phyloP scores from a whole-genome alignment of 768 basidiomycete genomes.

The Trametes villosa region DNA sequence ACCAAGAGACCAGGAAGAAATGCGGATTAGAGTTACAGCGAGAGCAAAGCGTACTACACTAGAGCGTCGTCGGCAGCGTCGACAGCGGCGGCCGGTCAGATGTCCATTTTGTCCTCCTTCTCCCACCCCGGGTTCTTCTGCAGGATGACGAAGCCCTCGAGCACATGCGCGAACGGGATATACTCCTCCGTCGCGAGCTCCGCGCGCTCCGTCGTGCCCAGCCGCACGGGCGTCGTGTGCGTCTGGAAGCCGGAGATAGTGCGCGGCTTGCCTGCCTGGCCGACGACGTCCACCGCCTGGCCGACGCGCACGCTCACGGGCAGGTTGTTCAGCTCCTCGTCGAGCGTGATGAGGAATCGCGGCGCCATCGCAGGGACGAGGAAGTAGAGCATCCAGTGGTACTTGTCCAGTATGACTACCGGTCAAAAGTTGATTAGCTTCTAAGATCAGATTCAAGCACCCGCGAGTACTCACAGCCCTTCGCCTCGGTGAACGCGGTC shows the following conservation, averaged over 20 bases:
- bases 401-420: conserved; percentile 89
- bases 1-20: neutral
- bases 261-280: conserved; percentile 95
- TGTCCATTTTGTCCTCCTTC: conserved; percentile 83
- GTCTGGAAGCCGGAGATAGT: conserved; percentile 99
- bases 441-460: neutral
- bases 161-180: conserved; percentile 85
- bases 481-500: conserved; percentile 92
- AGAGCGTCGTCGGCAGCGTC: neutral
- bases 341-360: conserved; percentile 94
- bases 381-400: conserved; percentile 99
- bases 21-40: conserved; percentile 23
- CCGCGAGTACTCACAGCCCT: conserved; percentile 73
- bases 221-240: conserved; percentile 92
- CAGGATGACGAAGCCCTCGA: conserved; percentile 92
- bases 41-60: conserved; percentile 24
- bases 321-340: conserved; percentile 84
- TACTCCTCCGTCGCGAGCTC: conserved; percentile 98
- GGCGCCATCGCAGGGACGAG: conserved; percentile 97
- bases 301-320: conserved; percentile 96
- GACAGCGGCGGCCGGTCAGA: neutral
- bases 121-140: conserved; percentile 93
- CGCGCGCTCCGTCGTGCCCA: conserved; percentile 92
- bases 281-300: conserved; percentile 95
- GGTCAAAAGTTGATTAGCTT: neutral